These are phyloP conservation scores for Sphaerobolus stellatus DNA, from an alignment of 1,284 basidiomycete genomes.

Conservation along the genomic window DNA sequence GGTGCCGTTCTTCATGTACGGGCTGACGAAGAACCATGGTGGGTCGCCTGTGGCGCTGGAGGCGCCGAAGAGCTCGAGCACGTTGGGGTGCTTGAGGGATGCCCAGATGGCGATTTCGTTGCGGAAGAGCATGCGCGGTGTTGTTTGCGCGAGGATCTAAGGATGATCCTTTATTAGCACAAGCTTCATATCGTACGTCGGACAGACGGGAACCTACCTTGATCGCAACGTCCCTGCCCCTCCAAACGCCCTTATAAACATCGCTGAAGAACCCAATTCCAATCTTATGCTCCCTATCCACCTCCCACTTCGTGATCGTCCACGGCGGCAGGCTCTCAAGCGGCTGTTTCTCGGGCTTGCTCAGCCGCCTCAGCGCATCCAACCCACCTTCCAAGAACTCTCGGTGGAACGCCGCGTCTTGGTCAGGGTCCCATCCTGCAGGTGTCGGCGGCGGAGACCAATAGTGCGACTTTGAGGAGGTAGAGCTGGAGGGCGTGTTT, in stretches of 20 bases:
- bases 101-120: conserved; percentile 55
- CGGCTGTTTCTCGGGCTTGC: conserved; percentile 26
- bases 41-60: conserved; percentile 55
- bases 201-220: conserved; percentile 33
- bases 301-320: conserved; percentile 73
- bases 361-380: conserved; percentile 49
- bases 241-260: conserved; percentile 68
- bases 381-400: conserved; percentile 50
- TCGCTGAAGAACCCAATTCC: conserved; percentile 69
- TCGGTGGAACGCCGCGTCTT: conserved; percentile 34
- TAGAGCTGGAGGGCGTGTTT: not conserved
- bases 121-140: conserved; percentile 50
- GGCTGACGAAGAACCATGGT: conserved; percentile 71
- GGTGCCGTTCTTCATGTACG: conserved; percentile 49
- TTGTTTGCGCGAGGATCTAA: conserved; percentile 42
- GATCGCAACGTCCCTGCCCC: conserved; percentile 56
- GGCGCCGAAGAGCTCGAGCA: conserved; percentile 58
- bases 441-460: not conserved
- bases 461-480: not conserved
- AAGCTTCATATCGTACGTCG: not conserved
- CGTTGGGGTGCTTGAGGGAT: conserved; percentile 49
- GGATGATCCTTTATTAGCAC: not conserved
- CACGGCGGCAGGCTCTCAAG: conserved; percentile 55
- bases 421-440: conserved; percentile 1
- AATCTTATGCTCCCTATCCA: conserved; percentile 60